Base-by-base conservation (phyloP, 2,329 filamentous ascomycete genomes). In the Cladosporium colombiae region DNA sequence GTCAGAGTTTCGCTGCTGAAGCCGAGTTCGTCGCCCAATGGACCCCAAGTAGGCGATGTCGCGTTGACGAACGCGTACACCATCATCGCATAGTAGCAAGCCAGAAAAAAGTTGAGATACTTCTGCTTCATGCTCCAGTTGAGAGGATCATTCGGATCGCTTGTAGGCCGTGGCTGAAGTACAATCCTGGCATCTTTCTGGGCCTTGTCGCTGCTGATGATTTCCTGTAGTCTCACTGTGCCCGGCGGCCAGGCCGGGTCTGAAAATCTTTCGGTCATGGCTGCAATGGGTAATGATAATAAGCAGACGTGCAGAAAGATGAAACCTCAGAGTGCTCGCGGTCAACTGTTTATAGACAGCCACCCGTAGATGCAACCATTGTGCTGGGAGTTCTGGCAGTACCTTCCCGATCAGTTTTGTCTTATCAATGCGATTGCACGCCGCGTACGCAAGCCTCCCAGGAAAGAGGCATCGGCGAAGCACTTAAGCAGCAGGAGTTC, bases 81-180 rank as follows among this genome's bases (percentile, higher is more conserved):
- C 68, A 82, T 74, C 44, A 80, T 72, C 1, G 78, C 79, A 64
- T 82, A 82, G 60, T 79, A 79, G 23, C 74, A 74, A 0, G 79
- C 76, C 5, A 84, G 74, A 16, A 69, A 70, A 66, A 79, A 82
- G 64, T 83, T 82, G 62, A 78, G 53, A 5, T 70, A 65, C 64
- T 83, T 84, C 23, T 80, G 76, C 55, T 68, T 65, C 55, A 70
- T 76, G 18, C 76, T 75, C 82, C 82, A 84, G 69, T 84, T 83
- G 75, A 80, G 68, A 5, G 78, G 78, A 65, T 78, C 75, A 57
- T 79, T 80, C 18, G 77, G 77, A 67, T 80, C 73, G 46, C 70
- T 72, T 0, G 76, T 76, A 2, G 79, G 79, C 23, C 76, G 64
- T 1, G 78, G 79, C 35, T 78, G 75, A 4, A 81, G 75, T 49